These are phyloP conservation scores for Oryza punctata DNA, from an alignment of 176 grass and related monocot species.

Conservation along the genomic window DNA sequence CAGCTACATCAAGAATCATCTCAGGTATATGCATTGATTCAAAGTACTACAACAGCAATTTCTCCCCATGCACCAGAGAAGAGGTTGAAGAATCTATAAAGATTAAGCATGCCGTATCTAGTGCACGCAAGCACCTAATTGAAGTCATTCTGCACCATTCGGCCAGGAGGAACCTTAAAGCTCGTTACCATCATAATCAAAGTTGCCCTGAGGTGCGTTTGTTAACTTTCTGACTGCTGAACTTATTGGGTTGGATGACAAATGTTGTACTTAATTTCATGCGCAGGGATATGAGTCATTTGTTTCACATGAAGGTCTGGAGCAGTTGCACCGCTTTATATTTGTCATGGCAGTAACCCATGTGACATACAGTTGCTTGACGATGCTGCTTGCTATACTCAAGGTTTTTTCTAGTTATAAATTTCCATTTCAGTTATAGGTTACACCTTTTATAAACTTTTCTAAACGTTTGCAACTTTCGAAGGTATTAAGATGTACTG, in stretches of 20 bases:
- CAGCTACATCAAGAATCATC: constrained; percentile 84
- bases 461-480: neutral
- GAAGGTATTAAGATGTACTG: neutral
- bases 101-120: constrained; percentile 36
- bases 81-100: constrained; percentile 60
- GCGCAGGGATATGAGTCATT: constrained; percentile 85
- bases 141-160: constrained; percentile 54
- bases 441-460: neutral
- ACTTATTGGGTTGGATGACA: neutral
- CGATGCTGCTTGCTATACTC: constrained; percentile 90
- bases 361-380: constrained; percentile 92
- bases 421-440: neutral
- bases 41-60: constrained; percentile 72
- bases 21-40: constrained; percentile 89
- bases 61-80: constrained; percentile 79
- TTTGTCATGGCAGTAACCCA: constrained; percentile 99
- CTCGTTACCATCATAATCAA: constrained; percentile 34
- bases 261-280: constrained; percentile 7
- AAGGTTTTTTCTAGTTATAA: constrained; percentile 54
- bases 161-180: constrained; percentile 58
- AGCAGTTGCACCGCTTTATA: constrained; percentile 95
- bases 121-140: constrained; percentile 42
- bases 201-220: constrained; percentile 61
- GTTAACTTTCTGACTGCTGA: neutral
- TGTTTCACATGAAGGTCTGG: constrained; percentile 91